These are phyloP conservation scores for Gypsophila paniculata DNA, from an alignment of 179 eudicot genomes.

Conservation along the genomic window DNA sequence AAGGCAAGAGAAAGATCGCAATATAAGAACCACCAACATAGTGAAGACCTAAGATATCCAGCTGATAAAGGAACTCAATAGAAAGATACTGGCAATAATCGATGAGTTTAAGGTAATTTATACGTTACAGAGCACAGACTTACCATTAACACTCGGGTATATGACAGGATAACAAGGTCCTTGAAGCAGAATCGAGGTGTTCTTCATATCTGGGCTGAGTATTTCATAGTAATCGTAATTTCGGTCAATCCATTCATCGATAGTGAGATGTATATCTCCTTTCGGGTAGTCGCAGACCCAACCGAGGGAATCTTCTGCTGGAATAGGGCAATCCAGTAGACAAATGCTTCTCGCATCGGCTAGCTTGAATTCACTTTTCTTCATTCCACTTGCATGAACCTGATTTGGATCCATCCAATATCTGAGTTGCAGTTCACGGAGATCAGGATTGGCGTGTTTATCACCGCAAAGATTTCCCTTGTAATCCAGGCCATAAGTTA, in stretches of 20 bases:
- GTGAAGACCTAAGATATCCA: too few relatives aligned
- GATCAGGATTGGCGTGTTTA: constrained; percentile 61
- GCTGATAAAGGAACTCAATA: too few relatives aligned
- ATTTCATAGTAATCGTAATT: constrained; percentile 86
- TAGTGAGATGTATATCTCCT: constrained; percentile 65
- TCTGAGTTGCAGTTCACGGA: constrained; percentile 70
- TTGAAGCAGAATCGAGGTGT: constrained; percentile 85
- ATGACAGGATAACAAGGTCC: constrained; percentile 98
- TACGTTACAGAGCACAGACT: constrained; percentile 14
- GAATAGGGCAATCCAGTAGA: constrained; percentile 85
- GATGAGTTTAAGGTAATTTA: not conserved
- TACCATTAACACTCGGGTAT: constrained; percentile 95
- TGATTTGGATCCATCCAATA: constrained; percentile 93
- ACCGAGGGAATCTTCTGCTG: constrained; percentile 73
- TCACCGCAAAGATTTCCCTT: constrained; percentile 94
- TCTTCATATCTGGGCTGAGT: constrained; percentile 81
- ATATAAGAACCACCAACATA: too few relatives aligned
- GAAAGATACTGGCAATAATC: not conserved
- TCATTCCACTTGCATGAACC: constrained; percentile 72
- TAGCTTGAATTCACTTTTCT: constrained; percentile 52
- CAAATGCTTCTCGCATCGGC: constrained; percentile 86
- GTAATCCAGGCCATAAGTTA: constrained; percentile 83
- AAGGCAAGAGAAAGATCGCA: not conserved
- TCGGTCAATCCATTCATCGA: constrained; percentile 85
- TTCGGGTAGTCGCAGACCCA: constrained; percentile 99